Conservation (phyloP, 2,329 filamentous ascomycete genomes). For the Stagonosporopsis cucurbitacearum region DNA sequence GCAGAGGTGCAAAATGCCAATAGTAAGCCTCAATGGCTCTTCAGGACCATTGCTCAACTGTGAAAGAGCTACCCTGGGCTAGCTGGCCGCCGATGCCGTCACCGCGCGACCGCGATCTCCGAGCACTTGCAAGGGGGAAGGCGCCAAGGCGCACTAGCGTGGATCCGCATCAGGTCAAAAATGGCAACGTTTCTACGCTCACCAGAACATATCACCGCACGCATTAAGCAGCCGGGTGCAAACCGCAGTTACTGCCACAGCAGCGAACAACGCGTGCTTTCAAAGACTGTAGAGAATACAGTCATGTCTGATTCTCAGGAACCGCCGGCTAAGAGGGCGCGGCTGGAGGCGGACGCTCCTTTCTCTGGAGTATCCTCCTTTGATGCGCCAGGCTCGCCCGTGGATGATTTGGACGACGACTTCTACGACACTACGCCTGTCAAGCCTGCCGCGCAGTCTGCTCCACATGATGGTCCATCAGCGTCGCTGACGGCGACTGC, state of each 20-base stretch:
- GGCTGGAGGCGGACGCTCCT: conserved; percentile 48
- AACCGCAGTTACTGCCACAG: conserved; percentile 37
- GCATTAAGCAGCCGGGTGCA: conserved; percentile 37
- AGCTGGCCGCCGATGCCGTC: conserved; percentile 18
- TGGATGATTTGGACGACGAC: conserved; percentile 51
- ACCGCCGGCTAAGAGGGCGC: conserved; percentile 52
- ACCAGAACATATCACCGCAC: conserved; percentile 34
- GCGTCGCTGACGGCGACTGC: conserved; percentile 31
- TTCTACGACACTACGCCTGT: conserved; percentile 47
- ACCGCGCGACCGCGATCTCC: conserved; percentile 12
- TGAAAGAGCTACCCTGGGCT: conserved; percentile 12
- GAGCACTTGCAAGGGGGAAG: conserved; percentile 22
- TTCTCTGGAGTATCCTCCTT: conserved; percentile 42
- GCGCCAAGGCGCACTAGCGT: conserved; percentile 30
- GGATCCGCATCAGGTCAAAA: conserved; percentile 31
- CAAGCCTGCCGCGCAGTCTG: conserved; percentile 32
- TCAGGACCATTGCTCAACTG: background rate
- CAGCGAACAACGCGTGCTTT: conserved; percentile 34
- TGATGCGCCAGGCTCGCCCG: conserved; percentile 48
- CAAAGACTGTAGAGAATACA: conserved; percentile 34
- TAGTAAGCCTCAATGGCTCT: conserved; percentile 7
- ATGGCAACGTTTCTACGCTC: conserved; percentile 33
- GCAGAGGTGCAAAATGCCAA: conserved; percentile 25
- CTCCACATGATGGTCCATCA: conserved; percentile 24
- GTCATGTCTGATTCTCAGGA: conserved; percentile 46